A percentile compares a stretch with the other conserved stretches of the same genome.
These are phyloP conservation scores for Umbelopsis sp. DNA, from an alignment of 371 early-diverging fungal genomes.

Conservation along the genomic window DNA sequence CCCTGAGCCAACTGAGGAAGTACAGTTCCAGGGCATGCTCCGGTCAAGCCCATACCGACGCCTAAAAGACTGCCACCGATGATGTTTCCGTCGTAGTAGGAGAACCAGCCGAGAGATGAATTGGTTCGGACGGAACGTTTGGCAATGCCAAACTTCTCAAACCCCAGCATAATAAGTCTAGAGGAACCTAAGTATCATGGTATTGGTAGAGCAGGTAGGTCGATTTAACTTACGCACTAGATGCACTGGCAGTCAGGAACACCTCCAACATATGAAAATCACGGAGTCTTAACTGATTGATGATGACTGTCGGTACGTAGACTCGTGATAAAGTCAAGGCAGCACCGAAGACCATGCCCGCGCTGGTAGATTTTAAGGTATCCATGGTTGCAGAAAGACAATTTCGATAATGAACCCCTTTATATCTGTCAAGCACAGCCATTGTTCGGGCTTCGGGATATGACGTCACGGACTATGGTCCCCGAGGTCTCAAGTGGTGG, in stretches of 20 bases:
- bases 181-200: not conserved
- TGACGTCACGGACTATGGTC: not conserved
- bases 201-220: not conserved
- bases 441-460: conserved; percentile 9
- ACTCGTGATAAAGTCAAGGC: conserved; percentile 3
- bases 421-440: not conserved
- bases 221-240: conserved; percentile 1
- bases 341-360: not conserved
- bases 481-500: not conserved
- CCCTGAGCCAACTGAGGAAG: conserved; percentile 8
- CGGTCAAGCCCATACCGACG: not conserved
- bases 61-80: not conserved
- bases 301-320: conserved; percentile 9
- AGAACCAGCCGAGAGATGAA: conserved; percentile 3
- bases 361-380: not conserved
- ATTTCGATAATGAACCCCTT: not conserved
- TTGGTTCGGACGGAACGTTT: not conserved
- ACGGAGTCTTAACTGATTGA: not conserved
- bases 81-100: conserved; percentile 4
- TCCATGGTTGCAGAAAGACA: not conserved
- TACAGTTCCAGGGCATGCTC: conserved; percentile 12
- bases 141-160: not conserved
- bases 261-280: conserved; percentile 10
- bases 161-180: not conserved
- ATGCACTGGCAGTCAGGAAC: conserved; percentile 8